These are phyloP conservation scores for Wickerhamomyces sp. DNA, from an alignment of 1,139 yeast genomes.

Conservation along the genomic window DNA sequence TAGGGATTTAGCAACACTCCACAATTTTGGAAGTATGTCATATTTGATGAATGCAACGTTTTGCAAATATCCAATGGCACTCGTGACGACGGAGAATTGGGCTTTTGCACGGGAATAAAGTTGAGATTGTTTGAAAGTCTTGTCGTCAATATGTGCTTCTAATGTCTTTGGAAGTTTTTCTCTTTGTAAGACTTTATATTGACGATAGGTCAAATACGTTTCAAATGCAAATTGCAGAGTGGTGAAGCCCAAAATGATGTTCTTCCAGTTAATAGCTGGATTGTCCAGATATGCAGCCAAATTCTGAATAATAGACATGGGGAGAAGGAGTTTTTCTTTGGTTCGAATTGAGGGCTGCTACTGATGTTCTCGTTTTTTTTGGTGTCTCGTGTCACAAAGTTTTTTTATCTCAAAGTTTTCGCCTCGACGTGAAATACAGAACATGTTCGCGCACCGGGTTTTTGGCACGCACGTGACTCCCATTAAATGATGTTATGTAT, in stretches of 20 bases:
- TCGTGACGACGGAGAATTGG: constrained; percentile 56
- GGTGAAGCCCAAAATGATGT: constrained; percentile 67
- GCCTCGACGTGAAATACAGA: too few relatives aligned
- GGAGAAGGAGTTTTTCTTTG: too few relatives aligned
- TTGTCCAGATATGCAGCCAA: constrained; percentile 40
- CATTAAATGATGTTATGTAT: too few relatives aligned
- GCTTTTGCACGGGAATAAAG: constrained; percentile 81
- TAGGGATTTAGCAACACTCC: constrained; percentile 50
- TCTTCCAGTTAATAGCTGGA: constrained; percentile 73
- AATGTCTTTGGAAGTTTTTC: constrained; percentile 58
- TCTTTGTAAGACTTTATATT: constrained; percentile 59
- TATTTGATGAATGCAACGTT: constrained; percentile 54
- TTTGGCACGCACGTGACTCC: too few relatives aligned
- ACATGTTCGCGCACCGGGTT: too few relatives aligned
- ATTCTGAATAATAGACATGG: constrained; percentile 30
- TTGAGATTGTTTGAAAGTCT: constrained; percentile 75
- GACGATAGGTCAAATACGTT: constrained; percentile 69
- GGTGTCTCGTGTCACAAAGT: too few relatives aligned
- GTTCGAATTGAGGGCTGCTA: background rate
- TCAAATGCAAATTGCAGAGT: constrained; percentile 73
- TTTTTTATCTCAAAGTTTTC: too few relatives aligned
- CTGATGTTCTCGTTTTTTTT: background rate
- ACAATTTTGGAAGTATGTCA: constrained; percentile 64
- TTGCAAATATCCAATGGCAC: constrained; percentile 46
- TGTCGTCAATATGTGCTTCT: constrained; percentile 58